Evolutionary conservation across 495 filamentous ascomycete genomes (phyloP).

Genomic region (Bacidia gigantensis): DNA sequence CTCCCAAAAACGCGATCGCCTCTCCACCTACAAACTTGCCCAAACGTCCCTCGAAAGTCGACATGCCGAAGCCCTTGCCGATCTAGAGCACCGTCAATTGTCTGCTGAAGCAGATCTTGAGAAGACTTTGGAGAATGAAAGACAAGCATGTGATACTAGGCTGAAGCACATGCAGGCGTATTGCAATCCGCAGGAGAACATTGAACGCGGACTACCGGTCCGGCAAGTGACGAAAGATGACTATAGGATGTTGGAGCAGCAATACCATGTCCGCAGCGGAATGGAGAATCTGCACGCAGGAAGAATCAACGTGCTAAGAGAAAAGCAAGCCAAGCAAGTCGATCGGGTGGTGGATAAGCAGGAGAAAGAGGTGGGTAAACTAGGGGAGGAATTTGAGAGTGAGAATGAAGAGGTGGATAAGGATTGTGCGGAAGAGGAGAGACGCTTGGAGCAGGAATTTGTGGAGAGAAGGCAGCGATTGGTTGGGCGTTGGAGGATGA

Average conservation of each 20-base stretch:
- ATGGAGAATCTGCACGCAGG: conserved; percentile 58
- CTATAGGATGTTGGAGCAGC: conserved; percentile 50
- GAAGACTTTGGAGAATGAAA: conserved; percentile 13
- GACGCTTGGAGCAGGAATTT: conserved; percentile 33
- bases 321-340: conserved; percentile 56
- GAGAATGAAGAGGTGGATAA: conserved; percentile 25
- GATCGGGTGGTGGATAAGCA: conserved; percentile 53
- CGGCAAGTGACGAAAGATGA: conserved; percentile 44
- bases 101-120: conserved; percentile 18
- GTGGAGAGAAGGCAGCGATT: conserved; percentile 37
- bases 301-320: conserved; percentile 68
- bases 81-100: conserved; percentile 18
- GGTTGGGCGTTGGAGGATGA: conserved; percentile 45
- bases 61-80: conserved; percentile 14
- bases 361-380: conserved; percentile 42
- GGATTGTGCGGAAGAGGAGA: conserved; percentile 37
- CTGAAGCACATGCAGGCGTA: conserved; percentile 23
- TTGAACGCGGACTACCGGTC: conserved; percentile 17
- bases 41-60: conserved; percentile 6
- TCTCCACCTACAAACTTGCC: conserved; percentile 7
- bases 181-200: conserved; percentile 12
- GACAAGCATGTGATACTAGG: conserved; percentile 18
- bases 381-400: conserved; percentile 42
- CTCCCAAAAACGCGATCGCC: conserved; percentile 5
- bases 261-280: conserved; percentile 52